phyloP scores from a whole-genome alignment of 1,284 basidiomycete species.

The Abortiporus biennis region DNA sequence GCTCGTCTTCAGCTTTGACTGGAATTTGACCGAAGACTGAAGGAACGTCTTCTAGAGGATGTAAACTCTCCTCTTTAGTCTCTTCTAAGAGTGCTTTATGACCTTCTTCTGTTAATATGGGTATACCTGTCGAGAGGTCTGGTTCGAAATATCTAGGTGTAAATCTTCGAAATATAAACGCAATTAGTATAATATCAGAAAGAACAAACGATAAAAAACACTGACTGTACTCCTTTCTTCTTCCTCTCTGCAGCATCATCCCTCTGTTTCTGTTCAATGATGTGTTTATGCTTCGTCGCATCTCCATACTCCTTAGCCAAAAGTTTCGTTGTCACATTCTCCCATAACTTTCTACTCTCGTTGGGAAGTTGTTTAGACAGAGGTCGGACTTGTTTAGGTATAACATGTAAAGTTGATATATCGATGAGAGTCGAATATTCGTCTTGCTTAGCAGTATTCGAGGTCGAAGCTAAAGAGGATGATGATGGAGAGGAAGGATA shows the following conservation, averaged over 20 bases:
- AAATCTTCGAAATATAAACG: slow-evolving; percentile 51
- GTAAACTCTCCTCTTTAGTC: slow-evolving; percentile 34
- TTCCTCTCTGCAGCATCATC: slow-evolving; percentile 83
- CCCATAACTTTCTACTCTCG: slow-evolving; percentile 90
- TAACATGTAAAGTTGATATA: slow-evolving; percentile 64
- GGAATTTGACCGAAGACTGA: background rate
- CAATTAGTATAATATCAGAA: slow-evolving; percentile 7
- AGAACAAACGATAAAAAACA: slow-evolving; percentile 18
- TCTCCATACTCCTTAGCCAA: slow-evolving; percentile 84
- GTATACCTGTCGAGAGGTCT: slow-evolving; percentile 68
- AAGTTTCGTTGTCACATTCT: slow-evolving; percentile 74
- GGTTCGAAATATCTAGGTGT: slow-evolving; percentile 76
- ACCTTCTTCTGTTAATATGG: slow-evolving; percentile 69
- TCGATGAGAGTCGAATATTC: slow-evolving; percentile 76
- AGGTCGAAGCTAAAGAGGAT: slow-evolving; percentile 27
- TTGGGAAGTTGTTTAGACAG: slow-evolving; percentile 71
- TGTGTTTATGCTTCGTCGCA: slow-evolving; percentile 83
- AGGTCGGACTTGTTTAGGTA: slow-evolving; percentile 84
- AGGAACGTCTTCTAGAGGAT: slow-evolving; percentile 12
- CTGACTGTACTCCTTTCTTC: slow-evolving; percentile 71
- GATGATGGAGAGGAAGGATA: slow-evolving; percentile 20
- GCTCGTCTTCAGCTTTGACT: too few relatives aligned
- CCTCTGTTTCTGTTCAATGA: slow-evolving; percentile 86
- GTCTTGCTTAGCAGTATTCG: slow-evolving; percentile 26
- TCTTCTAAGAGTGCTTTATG: slow-evolving; percentile 67